Evolutionary conservation across 192 early-diverging fungal species (phyloP).

Genomic region (Geranomyces michiganensis): DNA sequence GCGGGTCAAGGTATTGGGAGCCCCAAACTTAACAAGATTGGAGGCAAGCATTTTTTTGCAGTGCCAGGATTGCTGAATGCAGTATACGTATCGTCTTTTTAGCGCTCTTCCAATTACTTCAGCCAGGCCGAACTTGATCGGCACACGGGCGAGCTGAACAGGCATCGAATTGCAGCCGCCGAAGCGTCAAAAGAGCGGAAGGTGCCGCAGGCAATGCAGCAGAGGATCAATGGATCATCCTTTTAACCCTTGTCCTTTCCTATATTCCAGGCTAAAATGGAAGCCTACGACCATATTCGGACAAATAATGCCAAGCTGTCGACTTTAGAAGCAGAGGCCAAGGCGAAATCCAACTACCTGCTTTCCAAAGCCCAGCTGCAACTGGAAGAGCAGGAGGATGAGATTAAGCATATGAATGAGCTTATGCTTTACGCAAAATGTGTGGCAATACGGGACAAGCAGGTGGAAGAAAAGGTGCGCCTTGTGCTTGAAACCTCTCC

Average conservation of each 20-base stretch:
- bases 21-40: no score
- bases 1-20: conserved; percentile 37
- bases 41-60: no score
- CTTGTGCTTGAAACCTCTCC: neutral
- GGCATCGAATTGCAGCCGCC: conserved; percentile 34
- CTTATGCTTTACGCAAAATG: conserved; percentile 69
- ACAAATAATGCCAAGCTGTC: conserved; percentile 52
- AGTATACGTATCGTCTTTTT: neutral
- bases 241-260: neutral
- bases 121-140: conserved; percentile 41
- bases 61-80: no score
- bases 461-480: conserved; percentile 61
- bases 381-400: conserved; percentile 68
- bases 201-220: conserved; percentile 25
- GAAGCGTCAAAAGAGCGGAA: conserved; percentile 52
- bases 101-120: conserved; percentile 1
- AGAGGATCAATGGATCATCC: neutral
- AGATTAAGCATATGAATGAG: conserved; percentile 69
- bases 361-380: conserved; percentile 63
- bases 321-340: conserved; percentile 55
- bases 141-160: conserved; percentile 36
- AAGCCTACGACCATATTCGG: conserved; percentile 53
- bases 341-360: conserved; percentile 59
- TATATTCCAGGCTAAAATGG: conserved; percentile 48
- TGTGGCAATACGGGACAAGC: conserved; percentile 61